Evolutionary conservation across 805 yeast genomes (phyloP).

Genomic region (Kazachstania africana): DNA sequence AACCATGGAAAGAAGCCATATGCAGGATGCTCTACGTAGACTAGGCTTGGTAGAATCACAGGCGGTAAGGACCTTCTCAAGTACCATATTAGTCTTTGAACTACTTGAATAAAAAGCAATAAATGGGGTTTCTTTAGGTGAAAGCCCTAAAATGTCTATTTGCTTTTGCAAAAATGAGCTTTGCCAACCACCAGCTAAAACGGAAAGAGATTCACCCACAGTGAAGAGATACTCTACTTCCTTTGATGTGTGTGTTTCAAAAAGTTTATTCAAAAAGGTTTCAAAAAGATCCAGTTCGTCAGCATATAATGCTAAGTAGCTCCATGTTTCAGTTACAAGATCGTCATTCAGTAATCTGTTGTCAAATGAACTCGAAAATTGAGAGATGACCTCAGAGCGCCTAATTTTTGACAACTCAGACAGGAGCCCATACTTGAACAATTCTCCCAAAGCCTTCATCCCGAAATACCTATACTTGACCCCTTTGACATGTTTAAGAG

Average conservation of each 20-base stretch:
- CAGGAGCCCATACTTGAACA: slow-evolving; percentile 31
- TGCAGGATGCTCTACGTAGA: slow-evolving; percentile 62
- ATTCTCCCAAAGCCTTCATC: slow-evolving; percentile 19
- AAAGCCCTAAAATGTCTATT: slow-evolving; percentile 39
- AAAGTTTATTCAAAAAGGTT: slow-evolving; percentile 34
- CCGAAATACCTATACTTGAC: slow-evolving; percentile 2
- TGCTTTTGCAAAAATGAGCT: slow-evolving; percentile 42
- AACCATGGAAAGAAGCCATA: slow-evolving; percentile 73
- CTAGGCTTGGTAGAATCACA: slow-evolving; percentile 62
- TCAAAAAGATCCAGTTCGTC: slow-evolving; percentile 23
- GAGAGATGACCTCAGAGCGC: slow-evolving; percentile 11
- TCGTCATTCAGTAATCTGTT: slow-evolving; percentile 47
- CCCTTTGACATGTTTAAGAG: neutral
- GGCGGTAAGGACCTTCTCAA: slow-evolving; percentile 39
- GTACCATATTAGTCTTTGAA: slow-evolving; percentile 20
- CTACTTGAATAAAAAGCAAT: slow-evolving; percentile 1
- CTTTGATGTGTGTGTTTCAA: slow-evolving; percentile 50
- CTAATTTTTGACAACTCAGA: slow-evolving; percentile 7
- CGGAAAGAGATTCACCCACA: slow-evolving; percentile 72
- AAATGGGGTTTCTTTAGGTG: slow-evolving; percentile 2
- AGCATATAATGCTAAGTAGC: slow-evolving; percentile 38
- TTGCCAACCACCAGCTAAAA: slow-evolving; percentile 66
- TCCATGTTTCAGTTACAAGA: slow-evolving; percentile 41
- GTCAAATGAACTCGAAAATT: slow-evolving; percentile 23
- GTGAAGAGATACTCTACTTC: slow-evolving; percentile 68